These are phyloP conservation scores for Cutaneotrichosporon mucoides DNA, from an alignment of 1,284 basidiomycete genomes.

Conservation along the genomic window DNA sequence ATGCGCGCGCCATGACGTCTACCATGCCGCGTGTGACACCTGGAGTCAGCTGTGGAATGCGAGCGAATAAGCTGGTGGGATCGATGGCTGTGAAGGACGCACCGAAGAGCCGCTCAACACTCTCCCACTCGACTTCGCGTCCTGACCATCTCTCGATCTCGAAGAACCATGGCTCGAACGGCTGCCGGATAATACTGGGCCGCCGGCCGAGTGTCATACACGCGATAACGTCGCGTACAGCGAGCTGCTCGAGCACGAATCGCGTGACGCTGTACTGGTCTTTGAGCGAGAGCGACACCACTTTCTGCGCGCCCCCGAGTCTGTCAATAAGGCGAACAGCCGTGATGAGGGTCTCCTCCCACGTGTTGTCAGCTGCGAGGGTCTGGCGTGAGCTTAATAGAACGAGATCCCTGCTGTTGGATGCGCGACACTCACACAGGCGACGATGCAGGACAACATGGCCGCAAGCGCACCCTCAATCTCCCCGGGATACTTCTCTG, in stretches of 20 bases:
- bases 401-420: not conserved
- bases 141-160: conserved; percentile 39
- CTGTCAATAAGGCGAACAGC: conserved; percentile 36
- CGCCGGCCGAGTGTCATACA: conserved; percentile 42
- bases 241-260: conserved; percentile 45
- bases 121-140: conserved; percentile 41
- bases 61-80: no score
- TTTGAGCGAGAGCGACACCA: conserved; percentile 29
- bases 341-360: conserved; percentile 40
- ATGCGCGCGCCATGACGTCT: conserved; percentile 39
- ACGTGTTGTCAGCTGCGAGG: conserved; percentile 41
- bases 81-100: conserved; percentile 1
- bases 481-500: conserved; percentile 24
- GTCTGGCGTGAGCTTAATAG: conserved; percentile 17
- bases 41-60: not conserved
- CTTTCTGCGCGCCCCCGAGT: conserved; percentile 36
- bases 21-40: conserved; percentile 43
- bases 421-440: conserved; percentile 30
- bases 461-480: conserved; percentile 38
- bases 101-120: conserved; percentile 43
- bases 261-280: conserved; percentile 30
- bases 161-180: conserved; percentile 45
- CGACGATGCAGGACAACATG: conserved; percentile 36
- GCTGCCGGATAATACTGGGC: conserved; percentile 36
- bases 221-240: conserved; percentile 43